Evolutionary conservation across 2,329 filamentous ascomycete genomes (phyloP).

Genomic region (Botrytis hyacinthi): DNA sequence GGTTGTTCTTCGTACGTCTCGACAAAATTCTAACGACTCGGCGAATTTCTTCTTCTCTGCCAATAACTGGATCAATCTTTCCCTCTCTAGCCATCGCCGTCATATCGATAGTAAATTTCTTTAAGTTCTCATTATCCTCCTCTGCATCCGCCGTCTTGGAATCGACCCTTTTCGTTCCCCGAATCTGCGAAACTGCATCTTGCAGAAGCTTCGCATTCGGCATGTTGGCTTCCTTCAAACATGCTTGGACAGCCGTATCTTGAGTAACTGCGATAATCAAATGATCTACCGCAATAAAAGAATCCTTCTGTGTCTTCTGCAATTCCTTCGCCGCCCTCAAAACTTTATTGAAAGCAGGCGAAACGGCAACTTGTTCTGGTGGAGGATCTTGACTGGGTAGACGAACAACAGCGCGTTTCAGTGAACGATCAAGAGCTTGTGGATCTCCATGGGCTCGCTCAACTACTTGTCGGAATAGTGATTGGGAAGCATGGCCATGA

Average conservation of each 20-base stretch:
- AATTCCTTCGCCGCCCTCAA: constrained; percentile 82
- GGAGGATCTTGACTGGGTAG: constrained; percentile 93
- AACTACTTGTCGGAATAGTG: constrained; percentile 92
- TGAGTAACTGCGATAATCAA: constrained; percentile 83
- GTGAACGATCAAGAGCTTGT: constrained; percentile 79
- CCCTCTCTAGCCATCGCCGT: constrained; percentile 93
- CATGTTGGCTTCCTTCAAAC: constrained; percentile 82
- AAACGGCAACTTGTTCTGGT: constrained; percentile 80
- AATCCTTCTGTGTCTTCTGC: constrained; percentile 97
- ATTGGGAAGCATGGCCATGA: constrained; percentile 57
- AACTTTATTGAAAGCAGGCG: constrained; percentile 77
- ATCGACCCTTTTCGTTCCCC: constrained; percentile 89
- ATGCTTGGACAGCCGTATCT: constrained; percentile 69
- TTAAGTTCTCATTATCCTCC: constrained; percentile 88
- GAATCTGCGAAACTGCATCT: constrained; percentile 84
- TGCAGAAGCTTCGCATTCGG: constrained; percentile 89
- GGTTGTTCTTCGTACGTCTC: constrained; percentile 96
- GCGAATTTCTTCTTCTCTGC: constrained; percentile 91
- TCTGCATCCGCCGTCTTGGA: constrained; percentile 94
- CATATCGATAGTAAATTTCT: constrained; percentile 99
- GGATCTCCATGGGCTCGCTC: constrained; percentile 92
- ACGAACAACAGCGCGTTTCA: constrained; percentile 90
- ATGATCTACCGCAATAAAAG: constrained; percentile 91
- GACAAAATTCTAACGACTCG: constrained; percentile 89
- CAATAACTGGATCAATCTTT: constrained; percentile 97